phyloP scores from a whole-genome alignment of 2,329 filamentous ascomycete species.

The Blastomyces emzantsi region DNA sequence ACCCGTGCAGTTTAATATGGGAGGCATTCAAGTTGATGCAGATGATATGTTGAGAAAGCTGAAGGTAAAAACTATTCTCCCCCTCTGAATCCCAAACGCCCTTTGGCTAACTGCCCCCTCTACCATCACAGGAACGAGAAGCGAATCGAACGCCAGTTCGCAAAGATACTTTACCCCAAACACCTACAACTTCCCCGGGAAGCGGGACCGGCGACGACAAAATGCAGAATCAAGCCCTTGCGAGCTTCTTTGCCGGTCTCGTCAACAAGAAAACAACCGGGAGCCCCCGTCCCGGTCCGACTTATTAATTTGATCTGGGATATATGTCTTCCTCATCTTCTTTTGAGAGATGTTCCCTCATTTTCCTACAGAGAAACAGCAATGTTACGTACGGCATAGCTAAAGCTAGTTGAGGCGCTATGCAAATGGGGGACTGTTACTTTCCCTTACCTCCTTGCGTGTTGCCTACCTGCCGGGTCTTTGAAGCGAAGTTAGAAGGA shows the following conservation, averaged over 20 bases:
- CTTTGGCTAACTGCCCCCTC: constrained; percentile 7
- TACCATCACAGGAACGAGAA: constrained; percentile 34
- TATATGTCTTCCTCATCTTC: not conserved
- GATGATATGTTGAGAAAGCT: constrained; percentile 85
- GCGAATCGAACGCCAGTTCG: constrained; percentile 30
- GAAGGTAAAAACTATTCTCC: constrained; percentile 49
- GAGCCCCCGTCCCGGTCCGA: constrained; percentile 32
- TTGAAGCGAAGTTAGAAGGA: not conserved
- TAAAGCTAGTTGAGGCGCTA: not conserved
- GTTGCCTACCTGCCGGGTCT: not conserved
- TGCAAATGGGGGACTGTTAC: not conserved
- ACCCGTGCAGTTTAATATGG: constrained; percentile 96
- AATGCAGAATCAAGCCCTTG: constrained; percentile 51
- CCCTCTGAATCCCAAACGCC: not conserved
- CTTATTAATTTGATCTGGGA: constrained; percentile 19
- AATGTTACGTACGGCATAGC: not conserved
- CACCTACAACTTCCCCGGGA: constrained; percentile 21
- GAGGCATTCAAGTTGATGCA: constrained; percentile 90
- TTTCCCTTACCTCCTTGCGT: not conserved
- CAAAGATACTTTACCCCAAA: constrained; percentile 25
- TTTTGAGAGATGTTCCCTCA: not conserved
- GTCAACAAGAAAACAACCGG: constrained; percentile 43
- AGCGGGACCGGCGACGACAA: constrained; percentile 35
- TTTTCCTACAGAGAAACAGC: not conserved
- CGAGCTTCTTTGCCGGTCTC: constrained; percentile 51